phyloP scores from a whole-genome alignment of 176 grass and related monocot species.

The Oryza glaberrima region DNA sequence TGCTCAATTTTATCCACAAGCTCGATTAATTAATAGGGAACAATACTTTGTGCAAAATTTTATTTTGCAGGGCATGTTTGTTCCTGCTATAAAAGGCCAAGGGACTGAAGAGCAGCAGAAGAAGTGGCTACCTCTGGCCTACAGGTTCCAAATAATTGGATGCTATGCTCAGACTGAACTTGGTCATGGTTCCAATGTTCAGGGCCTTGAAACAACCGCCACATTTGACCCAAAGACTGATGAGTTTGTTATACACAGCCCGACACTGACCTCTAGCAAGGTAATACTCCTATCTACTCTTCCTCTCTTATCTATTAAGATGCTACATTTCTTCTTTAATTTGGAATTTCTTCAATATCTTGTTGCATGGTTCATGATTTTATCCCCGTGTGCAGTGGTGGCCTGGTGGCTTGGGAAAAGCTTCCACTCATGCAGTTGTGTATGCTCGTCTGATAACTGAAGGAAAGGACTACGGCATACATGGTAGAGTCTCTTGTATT shows the following conservation, averaged over 20 bases:
- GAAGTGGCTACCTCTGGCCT: constrained; percentile 91
- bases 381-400: constrained; percentile 75
- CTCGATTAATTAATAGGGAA: too few relatives aligned
- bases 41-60: not conserved
- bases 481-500: constrained; percentile 64
- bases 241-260: constrained; percentile 97
- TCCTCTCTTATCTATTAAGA: not conserved
- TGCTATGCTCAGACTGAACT: constrained; percentile 99
- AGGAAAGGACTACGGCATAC: constrained; percentile 90
- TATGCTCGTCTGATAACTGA: constrained; percentile 90
- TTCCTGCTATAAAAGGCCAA: constrained; percentile 98
- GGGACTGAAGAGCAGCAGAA: constrained; percentile 91
- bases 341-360: not conserved
- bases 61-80: constrained; percentile 85
- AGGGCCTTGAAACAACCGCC: constrained; percentile 98
- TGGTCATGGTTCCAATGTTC: constrained; percentile 96
- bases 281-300: constrained; percentile 47
- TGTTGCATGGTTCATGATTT: constrained; percentile 7
- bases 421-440: constrained; percentile 90
- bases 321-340: not conserved
- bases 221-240: constrained; percentile 85
- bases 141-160: constrained; percentile 94
- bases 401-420: constrained; percentile 97
- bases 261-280: constrained; percentile 96
- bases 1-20: not conserved